Percentiles rank a stretch among this genome's conserved stretches.
phyloP scores from a whole-genome alignment of 129 eudicot genomes.

The Centella asiatica region DNA sequence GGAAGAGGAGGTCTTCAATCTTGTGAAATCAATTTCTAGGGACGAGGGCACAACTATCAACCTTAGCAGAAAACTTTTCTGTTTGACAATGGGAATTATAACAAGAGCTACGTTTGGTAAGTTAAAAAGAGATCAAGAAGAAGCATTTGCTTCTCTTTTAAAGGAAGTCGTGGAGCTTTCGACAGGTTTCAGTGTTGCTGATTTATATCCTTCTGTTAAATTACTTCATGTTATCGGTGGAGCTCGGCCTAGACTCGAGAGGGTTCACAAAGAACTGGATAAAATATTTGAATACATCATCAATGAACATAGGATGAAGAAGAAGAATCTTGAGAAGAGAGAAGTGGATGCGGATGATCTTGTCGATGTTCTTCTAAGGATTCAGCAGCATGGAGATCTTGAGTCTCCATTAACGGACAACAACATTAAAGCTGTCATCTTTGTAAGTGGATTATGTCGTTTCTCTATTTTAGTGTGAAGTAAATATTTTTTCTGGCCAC shows the following conservation, averaged over 20 bases:
- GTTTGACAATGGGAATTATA: constrained; percentile 15
- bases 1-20: constrained; percentile 14
- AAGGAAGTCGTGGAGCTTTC: constrained; percentile 10
- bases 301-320: constrained; percentile 20
- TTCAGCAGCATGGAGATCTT: constrained; percentile 15
- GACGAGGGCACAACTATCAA: constrained; percentile 11
- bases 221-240: constrained; percentile 16
- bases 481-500: too few species aligned
- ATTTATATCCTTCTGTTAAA: constrained; percentile 23
- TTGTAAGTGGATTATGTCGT: constrained; percentile 15
- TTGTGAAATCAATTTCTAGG: neutral
- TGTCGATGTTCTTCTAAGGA: constrained; percentile 21
- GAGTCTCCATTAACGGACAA: constrained; percentile 9
- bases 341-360: constrained; percentile 26
- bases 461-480: neutral
- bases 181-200: constrained; percentile 23
- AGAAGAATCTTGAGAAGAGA: too few species aligned
- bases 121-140: constrained; percentile 11
- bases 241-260: constrained; percentile 9
- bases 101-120: constrained; percentile 28
- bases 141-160: neutral
- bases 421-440: constrained; percentile 27
- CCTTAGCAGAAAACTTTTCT: constrained; percentile 15
- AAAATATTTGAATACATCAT: constrained; percentile 20
- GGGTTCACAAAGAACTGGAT: constrained; percentile 16